Percentiles rank a stretch among this genome's conserved stretches.
phyloP scores from a whole-genome alignment of 2,329 filamentous ascomycete genomes.

The Meredithiella fracta region DNA sequence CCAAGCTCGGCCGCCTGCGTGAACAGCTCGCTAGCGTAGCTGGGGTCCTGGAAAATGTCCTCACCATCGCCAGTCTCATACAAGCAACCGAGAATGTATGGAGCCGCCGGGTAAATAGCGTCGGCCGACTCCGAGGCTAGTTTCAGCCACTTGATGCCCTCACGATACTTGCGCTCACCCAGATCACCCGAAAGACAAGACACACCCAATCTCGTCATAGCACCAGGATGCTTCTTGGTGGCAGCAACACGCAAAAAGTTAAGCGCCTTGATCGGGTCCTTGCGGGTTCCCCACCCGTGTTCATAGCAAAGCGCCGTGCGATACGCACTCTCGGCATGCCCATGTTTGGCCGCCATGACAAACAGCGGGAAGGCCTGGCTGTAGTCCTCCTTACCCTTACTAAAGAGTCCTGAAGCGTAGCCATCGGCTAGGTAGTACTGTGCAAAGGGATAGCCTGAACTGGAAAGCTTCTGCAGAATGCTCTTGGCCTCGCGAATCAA shows the following conservation, averaged over 20 bases:
- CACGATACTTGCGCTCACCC: slow-evolving; percentile 70
- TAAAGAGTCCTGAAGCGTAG: slow-evolving; percentile 85
- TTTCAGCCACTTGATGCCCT: slow-evolving; percentile 94
- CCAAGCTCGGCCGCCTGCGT: slow-evolving; percentile 88
- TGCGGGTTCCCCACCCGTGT: slow-evolving; percentile 90
- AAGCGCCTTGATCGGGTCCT: slow-evolving; percentile 78
- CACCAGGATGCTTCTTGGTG: slow-evolving; percentile 86
- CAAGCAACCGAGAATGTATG: slow-evolving; percentile 74
- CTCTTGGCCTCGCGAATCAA: slow-evolving; percentile 74
- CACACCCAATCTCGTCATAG: slow-evolving; percentile 80
- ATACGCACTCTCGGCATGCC: slow-evolving; percentile 90
- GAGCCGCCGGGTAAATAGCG: slow-evolving; percentile 77
- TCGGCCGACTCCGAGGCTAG: slow-evolving; percentile 81
- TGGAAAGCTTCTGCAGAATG: slow-evolving; percentile 73
- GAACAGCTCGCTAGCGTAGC: slow-evolving; percentile 83
- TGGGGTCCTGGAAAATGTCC: slow-evolving; percentile 80
- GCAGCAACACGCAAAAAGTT: slow-evolving; percentile 85
- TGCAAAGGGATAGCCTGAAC: slow-evolving; percentile 84
- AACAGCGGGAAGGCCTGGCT: slow-evolving; percentile 87
- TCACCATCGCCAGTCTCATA: slow-evolving; percentile 91
- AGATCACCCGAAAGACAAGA: slow-evolving; percentile 83
- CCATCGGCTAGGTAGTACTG: slow-evolving; percentile 96
- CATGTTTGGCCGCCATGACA: slow-evolving; percentile 84
- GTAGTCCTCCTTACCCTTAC: slow-evolving; percentile 83
- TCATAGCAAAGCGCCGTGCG: slow-evolving; percentile 90